A percentile compares a stretch with the other conserved stretches of the same genome.
Conservation (phyloP, 257 asterid species). For the Ilex aquifolium region DNA sequence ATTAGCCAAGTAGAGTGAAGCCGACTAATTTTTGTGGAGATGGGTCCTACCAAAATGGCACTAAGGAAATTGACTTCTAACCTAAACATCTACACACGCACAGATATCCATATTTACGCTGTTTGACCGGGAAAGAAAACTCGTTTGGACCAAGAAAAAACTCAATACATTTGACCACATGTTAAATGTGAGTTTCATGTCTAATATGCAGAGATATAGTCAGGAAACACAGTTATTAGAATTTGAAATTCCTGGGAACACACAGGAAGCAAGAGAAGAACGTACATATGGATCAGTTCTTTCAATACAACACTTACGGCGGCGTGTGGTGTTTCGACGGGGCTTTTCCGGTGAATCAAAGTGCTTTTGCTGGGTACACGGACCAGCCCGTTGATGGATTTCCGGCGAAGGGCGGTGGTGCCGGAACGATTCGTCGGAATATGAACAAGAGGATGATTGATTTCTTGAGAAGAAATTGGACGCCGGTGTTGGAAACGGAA, state of each 20-base stretch:
- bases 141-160: slow-evolving; percentile 1
- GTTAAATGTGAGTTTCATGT: slow-evolving; percentile 8
- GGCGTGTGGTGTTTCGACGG: slow-evolving; percentile 19
- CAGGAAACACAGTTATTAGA: slow-evolving; percentile 6
- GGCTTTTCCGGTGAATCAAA: slow-evolving; percentile 7
- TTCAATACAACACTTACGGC: slow-evolving; percentile 3
- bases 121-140: no score
- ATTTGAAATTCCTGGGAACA: background rate
- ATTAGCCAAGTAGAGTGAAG: no score
- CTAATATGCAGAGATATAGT: background rate
- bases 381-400: slow-evolving; percentile 11
- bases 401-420: background rate
- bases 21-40: no score
- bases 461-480: slow-evolving; percentile 35
- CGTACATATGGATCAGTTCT: slow-evolving; percentile 31
- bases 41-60: no score
- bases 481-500: background rate
- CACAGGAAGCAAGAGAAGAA: background rate
- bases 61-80: no score
- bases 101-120: no score
- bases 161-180: slow-evolving; percentile 15
- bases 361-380: slow-evolving; percentile 30
- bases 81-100: no score
- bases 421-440: slow-evolving; percentile 9
- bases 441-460: slow-evolving; percentile 37